Evolutionary conservation across 2,329 filamentous ascomycete species (phyloP), one percentile per base, ranked within the genome.

Genomic region (Cladosporium sp.): DNA sequence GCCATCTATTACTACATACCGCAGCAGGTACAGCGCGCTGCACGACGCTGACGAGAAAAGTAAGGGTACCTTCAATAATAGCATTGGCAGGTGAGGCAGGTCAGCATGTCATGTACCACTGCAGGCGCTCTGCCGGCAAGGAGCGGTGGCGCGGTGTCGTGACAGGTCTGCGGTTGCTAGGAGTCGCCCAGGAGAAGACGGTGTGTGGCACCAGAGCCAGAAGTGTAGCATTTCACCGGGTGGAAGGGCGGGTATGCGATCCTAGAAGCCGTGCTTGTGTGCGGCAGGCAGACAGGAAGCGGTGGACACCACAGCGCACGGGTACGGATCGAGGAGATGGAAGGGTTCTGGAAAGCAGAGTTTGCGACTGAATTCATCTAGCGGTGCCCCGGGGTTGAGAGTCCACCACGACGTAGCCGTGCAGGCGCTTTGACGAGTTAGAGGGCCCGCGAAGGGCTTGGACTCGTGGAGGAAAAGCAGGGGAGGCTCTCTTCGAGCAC

Each of bases 61-160:
- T 11, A 4, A 47, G n/a, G 41, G 41, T 47, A 47, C 41, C 21
- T 38, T 24, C 24, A 52, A 51, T 32, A 24, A 58, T 58, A 58
- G 55, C 38, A 44, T 44, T 44, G 18, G 38, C 55, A 58, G 32
- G 58, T 49, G 41, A 38, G 49, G 21, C 47, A 32, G 58, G 59
- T 62, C 59, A 62, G 58, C 58, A 41, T 63, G 60, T 63, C 60
- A 63, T 44, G 60, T 63, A 63, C 21, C 30, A 61, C 59, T 36
- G n/a, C 47, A 28, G 47, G 26, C 41, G 36, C 30, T 15, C 58
- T 60, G 58, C 41, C 38, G 59, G 47, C 41, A 61, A 49, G 59
- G 59, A 61, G 59, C 59, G 59, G 59, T 47, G 44, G 59, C 59
- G 59, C 26, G 44, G 59, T 32, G 59, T 51, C 26, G 59, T 60